Conservation (phyloP, 441 rosid genomes). For the Croton setiger region DNA sequence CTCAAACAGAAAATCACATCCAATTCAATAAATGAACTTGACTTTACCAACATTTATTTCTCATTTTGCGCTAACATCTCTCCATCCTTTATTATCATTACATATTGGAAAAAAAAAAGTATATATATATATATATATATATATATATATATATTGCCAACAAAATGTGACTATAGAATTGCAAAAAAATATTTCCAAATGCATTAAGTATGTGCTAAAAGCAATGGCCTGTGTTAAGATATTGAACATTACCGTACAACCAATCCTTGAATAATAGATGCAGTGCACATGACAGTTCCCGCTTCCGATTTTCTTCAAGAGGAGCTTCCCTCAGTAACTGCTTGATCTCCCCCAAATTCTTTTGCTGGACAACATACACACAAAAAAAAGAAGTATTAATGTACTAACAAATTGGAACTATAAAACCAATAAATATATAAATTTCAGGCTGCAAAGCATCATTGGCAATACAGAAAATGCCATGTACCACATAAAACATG, state of each 20-base stretch:
- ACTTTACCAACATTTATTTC: background rate
- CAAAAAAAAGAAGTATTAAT: background rate
- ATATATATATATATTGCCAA: too few relatives aligned
- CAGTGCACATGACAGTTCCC: conserved; percentile 77
- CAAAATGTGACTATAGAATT: too few relatives aligned
- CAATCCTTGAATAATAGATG: conserved; percentile 96
- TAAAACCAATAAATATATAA: background rate
- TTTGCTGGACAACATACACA: conserved; percentile 44
- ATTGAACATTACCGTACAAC: conserved; percentile 67
- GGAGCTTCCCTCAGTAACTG: conserved; percentile 67
- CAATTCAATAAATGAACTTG: background rate
- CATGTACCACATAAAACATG: background rate
- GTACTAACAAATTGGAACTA: background rate
- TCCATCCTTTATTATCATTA: background rate
- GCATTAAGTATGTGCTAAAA: background rate
- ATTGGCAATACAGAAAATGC: conserved; percentile 18
- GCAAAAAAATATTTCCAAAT: too few relatives aligned
- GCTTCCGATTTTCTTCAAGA: conserved; percentile 80
- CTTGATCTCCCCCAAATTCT: conserved; percentile 74
- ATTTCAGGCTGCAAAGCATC: conserved; percentile 6
- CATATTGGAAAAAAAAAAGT: background rate
- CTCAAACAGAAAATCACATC: background rate
- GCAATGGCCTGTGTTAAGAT: background rate
- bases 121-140: background rate
- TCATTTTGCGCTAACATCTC: background rate